These are phyloP conservation scores for Gossypium davidsonii DNA, from an alignment of 441 rosid genomes.

Conservation along the genomic window DNA sequence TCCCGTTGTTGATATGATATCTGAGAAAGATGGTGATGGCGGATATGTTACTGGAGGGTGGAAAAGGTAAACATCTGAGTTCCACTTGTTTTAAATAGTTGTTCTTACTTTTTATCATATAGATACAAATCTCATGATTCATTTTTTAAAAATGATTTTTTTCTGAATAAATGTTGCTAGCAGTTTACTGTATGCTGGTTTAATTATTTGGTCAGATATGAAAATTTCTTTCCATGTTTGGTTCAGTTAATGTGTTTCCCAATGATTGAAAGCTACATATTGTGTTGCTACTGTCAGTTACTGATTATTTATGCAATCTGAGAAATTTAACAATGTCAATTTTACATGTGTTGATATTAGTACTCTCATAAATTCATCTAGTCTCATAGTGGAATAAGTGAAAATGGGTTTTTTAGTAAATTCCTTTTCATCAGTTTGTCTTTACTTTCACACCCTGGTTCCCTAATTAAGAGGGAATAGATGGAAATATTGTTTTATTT, in stretches of 20 bases:
- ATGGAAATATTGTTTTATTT: not conserved
- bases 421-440: not conserved
- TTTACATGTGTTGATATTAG: not conserved
- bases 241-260: not conserved
- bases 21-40: conserved; percentile 38
- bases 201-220: not conserved
- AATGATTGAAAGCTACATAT: not conserved
- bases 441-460: not conserved
- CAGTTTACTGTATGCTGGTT: not conserved
- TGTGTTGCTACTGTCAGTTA: not conserved
- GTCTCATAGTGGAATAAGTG: not conserved
- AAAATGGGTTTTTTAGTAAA: not conserved
- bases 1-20: conserved; percentile 29
- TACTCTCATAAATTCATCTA: not conserved
- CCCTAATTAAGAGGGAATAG: not conserved
- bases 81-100: not conserved
- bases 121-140: not conserved
- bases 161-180: not conserved
- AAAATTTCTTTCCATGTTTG: not conserved
- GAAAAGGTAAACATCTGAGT: not conserved
- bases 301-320: not conserved
- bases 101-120: conserved; percentile 1
- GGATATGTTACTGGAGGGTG: conserved; percentile 15
- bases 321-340: not conserved
- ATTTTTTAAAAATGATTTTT: not conserved